Base-by-base conservation (phyloP, 1,284 basidiomycete genomes). In the Apiotrichum sp. region DNA sequence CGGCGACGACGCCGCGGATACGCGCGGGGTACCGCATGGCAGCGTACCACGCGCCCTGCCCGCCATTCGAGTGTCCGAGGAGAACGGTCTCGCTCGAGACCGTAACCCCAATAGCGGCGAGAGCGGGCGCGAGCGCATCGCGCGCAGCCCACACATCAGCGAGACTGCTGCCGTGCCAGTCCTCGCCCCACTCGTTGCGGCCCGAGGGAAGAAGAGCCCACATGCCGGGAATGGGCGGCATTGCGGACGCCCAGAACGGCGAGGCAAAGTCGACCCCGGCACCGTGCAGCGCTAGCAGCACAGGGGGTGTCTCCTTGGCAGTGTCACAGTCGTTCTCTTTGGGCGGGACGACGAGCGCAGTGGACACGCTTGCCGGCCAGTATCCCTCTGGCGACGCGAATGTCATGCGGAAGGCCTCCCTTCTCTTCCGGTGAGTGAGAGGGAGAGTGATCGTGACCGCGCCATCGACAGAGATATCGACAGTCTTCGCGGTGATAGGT, bases 21-120 rank as follows among this genome's bases (percentile, higher is more conserved):
- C 82, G 79, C 69, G 93, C 90, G 0, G 91, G 89, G 68, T 82
- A 88, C 55, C 86, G 80, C 31, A 83, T 81, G 1, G 87, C 83
- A 5, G 86, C 68, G 69, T 90, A 85, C 87, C 89, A 92, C 3
- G 86, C 80, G 0, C 92, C 92, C 73, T 95, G 92, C 3, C 91
- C 92, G 8, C 92, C 92, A 69, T 96, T 96, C 2, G 90, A 93
- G 69, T 96, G 92, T 0, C 92, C 92, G 47, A 93, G 77, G 6
- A 93, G 55, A 8, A 65, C n/a, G 0, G 59, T 63, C 13, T 56
- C 59, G 1, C 22, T 2, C 5, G 53, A 52, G 3, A 52, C 16
- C 8, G 43, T 10, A 7, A 9, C 6, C 4, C 40, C 31, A 2
- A 40, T 1, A 29, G 39, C 40, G 16, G 9, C 3, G 9, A 53